Evolutionary conservation across 495 filamentous ascomycete species (phyloP), one percentile per base, ranked within the genome.

Genomic region (Aspergillus kassunensis): DNA sequence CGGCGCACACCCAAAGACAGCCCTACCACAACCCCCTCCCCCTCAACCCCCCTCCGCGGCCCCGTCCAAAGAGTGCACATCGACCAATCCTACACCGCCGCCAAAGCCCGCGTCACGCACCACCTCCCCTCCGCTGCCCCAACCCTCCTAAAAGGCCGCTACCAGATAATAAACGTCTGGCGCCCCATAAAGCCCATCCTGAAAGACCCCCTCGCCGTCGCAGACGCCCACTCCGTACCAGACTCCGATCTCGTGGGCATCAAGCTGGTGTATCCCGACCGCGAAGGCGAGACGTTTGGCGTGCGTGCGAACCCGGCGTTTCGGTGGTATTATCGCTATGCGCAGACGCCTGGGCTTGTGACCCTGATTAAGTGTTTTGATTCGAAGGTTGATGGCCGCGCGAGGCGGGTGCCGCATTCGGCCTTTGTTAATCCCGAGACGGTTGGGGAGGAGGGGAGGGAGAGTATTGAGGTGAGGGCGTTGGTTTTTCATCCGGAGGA

Each of bases 161-260:
- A 81, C 59, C 85, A 89, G 61, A 86, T 89, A 62, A 87, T 90
- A 70, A 90, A 90, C 55, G 85, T 89, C 50, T 89, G 86, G 87
- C 81, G 86, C 0, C 86, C 87, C 1, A 88, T 89, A 57, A 78
- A 78, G 53, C 76, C 76, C 0, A 80, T 88, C 41, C 62, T 71
- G 29, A 78, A 79, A 35, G 83, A 88, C 57, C 84, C 85, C 0
- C 69, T 88, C 0, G 78, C 77, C 3, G 70, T 88, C 15, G 83
- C 83, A 0, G 81, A 87, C 43, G 74, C 73, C 0, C 59, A 70
- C 45, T 63, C 64, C 3, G 73, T 81, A 0, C 61, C 62, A 0
- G 76, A 80, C 1, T 66, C 60, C 3, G 75, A 78, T 35, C 65
- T 80, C 1, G 55, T 81, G 11, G 67, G 68, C 0, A 60, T 73